phyloP scores from a whole-genome alignment of 148 eudicot genomes.

The Rhododendron ferrugineum region DNA sequence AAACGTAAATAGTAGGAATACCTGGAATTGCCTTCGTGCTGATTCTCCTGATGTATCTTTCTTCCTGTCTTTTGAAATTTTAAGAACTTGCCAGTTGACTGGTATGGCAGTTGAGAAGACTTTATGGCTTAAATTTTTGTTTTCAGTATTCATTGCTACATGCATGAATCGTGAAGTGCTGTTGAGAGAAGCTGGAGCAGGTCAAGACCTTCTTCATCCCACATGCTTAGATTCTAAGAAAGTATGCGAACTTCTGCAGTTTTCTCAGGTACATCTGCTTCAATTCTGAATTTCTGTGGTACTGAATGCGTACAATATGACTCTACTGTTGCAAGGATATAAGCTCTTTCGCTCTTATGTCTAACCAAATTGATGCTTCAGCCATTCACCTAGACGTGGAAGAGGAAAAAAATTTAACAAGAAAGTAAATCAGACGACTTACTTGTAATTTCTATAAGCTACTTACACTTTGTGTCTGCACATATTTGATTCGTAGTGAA shows the following conservation, averaged over 20 bases:
- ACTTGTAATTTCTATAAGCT: not conserved
- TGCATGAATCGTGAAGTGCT: not conserved
- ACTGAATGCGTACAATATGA: not conserved
- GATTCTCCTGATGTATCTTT: not conserved
- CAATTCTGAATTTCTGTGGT: not conserved
- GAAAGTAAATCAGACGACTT: not conserved
- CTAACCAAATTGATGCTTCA: not conserved
- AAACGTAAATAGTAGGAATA: not conserved
- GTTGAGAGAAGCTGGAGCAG: conserved; percentile 50
- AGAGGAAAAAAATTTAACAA: not conserved
- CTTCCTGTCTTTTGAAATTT: not conserved
- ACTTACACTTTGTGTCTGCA: not conserved
- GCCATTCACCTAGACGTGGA: not conserved
- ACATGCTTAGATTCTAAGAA: conserved; percentile 37
- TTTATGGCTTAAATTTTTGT: not conserved
- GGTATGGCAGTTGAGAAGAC: not conserved
- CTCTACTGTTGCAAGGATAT: not conserved
- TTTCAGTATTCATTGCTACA: not conserved
- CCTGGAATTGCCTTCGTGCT: too few relatives aligned
- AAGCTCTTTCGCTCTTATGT: not conserved
- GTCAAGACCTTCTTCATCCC: conserved; percentile 55
- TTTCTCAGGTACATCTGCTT: not conserved
- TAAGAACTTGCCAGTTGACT: not conserved
- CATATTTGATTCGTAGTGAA: not conserved
- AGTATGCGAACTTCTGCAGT: not conserved